A percentile compares a stretch with the other conserved stretches of the same genome.
Evolutionary conservation across 2,329 filamentous ascomycete genomes (phyloP).

Genomic region (Xylaria sp.): DNA sequence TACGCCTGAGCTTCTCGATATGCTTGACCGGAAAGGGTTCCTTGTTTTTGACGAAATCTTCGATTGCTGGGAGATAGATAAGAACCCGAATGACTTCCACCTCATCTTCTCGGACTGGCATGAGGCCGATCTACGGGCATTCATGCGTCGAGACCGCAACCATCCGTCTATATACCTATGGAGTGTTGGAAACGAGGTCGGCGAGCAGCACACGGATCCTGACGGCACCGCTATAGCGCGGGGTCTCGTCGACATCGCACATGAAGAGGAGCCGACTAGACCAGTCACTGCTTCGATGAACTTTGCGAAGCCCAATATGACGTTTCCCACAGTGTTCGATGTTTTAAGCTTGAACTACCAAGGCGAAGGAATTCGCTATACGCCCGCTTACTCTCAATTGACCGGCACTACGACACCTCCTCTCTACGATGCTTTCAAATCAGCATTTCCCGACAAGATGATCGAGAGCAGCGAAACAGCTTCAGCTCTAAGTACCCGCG

Average conservation of each 20-base stretch:
- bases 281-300: slow-evolving; percentile 61
- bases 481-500: slow-evolving; percentile 60
- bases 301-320: slow-evolving; percentile 54
- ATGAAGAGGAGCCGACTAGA: slow-evolving; percentile 61
- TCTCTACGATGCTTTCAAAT: slow-evolving; percentile 52
- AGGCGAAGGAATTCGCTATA: slow-evolving; percentile 56
- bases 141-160: slow-evolving; percentile 64
- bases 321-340: slow-evolving; percentile 57
- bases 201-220: slow-evolving; percentile 54
- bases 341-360: slow-evolving; percentile 65
- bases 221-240: slow-evolving; percentile 43
- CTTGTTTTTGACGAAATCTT: slow-evolving; percentile 65
- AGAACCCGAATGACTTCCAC: slow-evolving; percentile 62
- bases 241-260: slow-evolving; percentile 55
- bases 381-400: slow-evolving; percentile 25
- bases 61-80: slow-evolving; percentile 60
- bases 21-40: slow-evolving; percentile 62
- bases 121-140: slow-evolving; percentile 62
- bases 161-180: slow-evolving; percentile 64
- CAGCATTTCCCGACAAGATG: slow-evolving; percentile 59
- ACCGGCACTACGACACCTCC: slow-evolving; percentile 22
- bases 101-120: slow-evolving; percentile 64
- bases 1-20: slow-evolving; percentile 60
- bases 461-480: slow-evolving; percentile 56
- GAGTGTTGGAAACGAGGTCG: slow-evolving; percentile 66